These are phyloP conservation scores for Tetraselmis striata DNA, from an alignment of 139 green algal species.

Conservation along the genomic window DNA sequence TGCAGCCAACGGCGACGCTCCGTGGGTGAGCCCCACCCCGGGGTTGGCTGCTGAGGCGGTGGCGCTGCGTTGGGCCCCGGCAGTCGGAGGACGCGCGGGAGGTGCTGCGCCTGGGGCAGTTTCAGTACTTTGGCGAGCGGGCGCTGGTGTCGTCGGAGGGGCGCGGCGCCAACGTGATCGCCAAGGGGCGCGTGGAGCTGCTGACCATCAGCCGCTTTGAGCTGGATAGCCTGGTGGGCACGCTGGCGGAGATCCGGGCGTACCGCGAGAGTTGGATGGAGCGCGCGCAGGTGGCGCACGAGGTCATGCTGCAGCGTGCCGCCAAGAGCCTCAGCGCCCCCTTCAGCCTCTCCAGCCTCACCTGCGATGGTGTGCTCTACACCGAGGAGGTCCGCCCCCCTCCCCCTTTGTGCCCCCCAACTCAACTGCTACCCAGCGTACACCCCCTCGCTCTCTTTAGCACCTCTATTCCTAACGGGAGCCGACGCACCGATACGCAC, in stretches of 20 bases:
- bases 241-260: constrained; percentile 16
- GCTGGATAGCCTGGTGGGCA: constrained; percentile 43
- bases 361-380: background rate
- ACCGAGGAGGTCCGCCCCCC: background rate
- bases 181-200: constrained; percentile 31
- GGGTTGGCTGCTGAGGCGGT: no score
- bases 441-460: no score
- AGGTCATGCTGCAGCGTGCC: background rate
- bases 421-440: no score
- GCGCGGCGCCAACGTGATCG: constrained; percentile 44
- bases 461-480: no score
- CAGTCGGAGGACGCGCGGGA: constrained; percentile 18
- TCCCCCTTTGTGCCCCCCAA: no score
- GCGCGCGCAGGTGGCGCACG: background rate
- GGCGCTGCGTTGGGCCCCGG: no score
- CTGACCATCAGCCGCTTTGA: constrained; percentile 27
- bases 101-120: constrained; percentile 48
- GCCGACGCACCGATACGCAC: no score
- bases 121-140: constrained; percentile 67
- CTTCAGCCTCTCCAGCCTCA: background rate
- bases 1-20: no score
- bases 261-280: background rate
- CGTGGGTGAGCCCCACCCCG: no score
- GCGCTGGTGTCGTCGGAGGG: constrained; percentile 29
- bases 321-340: background rate